Percentiles rank a stretch among this genome's conserved stretches.
Evolutionary conservation across 2,329 filamentous ascomycete species (phyloP).

Genomic region (Penicillium sp.): DNA sequence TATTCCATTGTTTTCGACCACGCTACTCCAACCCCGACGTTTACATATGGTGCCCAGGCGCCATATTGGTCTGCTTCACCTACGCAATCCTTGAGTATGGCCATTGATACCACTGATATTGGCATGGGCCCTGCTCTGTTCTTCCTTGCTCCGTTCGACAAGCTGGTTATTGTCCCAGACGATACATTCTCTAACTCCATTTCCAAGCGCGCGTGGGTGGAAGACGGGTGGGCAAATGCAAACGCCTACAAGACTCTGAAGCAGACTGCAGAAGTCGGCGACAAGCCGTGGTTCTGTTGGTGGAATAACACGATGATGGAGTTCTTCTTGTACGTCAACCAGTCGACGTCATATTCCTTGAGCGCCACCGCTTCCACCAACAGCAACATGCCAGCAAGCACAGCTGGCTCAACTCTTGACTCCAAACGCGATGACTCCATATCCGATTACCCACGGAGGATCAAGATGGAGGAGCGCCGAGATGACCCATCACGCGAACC

Average conservation of each 20-base stretch:
- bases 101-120: constrained; percentile 56
- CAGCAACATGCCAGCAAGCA: constrained; percentile 20
- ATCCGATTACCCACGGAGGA: constrained; percentile 52
- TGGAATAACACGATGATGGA: constrained; percentile 68
- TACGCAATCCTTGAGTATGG: constrained; percentile 52
- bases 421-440: constrained; percentile 13
- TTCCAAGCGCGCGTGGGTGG: constrained; percentile 29
- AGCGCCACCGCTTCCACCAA: constrained; percentile 19
- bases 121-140: constrained; percentile 61
- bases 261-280: constrained; percentile 50
- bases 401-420: constrained; percentile 12
- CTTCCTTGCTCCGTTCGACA: constrained; percentile 62
- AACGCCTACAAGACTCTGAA: constrained; percentile 33
- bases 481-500: constrained; percentile 39
- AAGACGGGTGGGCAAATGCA: constrained; percentile 19
- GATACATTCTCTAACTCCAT: constrained; percentile 32
- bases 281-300: constrained; percentile 66
- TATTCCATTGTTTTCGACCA: constrained; percentile 40
- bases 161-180: constrained; percentile 56
- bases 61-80: constrained; percentile 44
- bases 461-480: constrained; percentile 66
- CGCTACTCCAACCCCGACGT: constrained; percentile 37
- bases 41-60: constrained; percentile 62
- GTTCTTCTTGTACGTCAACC: constrained; percentile 62
- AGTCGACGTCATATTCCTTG: constrained; percentile 41